Evolutionary conservation across 2,329 filamentous ascomycete species (phyloP).

Genomic region (Drechmeria coniospora): DNA sequence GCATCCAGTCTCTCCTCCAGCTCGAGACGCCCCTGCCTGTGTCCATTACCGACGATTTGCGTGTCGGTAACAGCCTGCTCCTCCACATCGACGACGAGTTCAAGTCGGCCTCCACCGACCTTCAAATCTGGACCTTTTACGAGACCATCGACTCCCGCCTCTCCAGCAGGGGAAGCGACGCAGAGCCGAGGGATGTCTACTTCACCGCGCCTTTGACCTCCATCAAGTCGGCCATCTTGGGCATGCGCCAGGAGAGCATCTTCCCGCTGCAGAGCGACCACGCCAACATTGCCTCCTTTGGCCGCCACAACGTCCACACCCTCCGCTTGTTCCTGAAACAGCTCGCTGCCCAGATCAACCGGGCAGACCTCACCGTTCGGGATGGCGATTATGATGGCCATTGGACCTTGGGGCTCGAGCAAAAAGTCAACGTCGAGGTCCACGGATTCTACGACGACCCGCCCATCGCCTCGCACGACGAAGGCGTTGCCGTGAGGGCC

Average conservation of each 20-base stretch:
- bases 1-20: constrained; percentile 36
- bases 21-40: constrained; percentile 33
- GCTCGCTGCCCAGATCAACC: constrained; percentile 15
- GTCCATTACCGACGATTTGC: constrained; percentile 33
- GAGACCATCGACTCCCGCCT: constrained; percentile 46
- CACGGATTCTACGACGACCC: constrained; percentile 44
- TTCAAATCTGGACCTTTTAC: constrained; percentile 47
- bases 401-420: constrained; percentile 31
- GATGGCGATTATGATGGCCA: constrained; percentile 15
- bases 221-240: constrained; percentile 37
- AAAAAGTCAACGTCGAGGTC: constrained; percentile 39
- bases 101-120: constrained; percentile 37
- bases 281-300: constrained; percentile 38
- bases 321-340: constrained; percentile 25
- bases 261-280: constrained; percentile 39
- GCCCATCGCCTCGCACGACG: background rate
- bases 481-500: constrained; percentile 23
- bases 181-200: constrained; percentile 26
- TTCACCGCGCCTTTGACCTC: constrained; percentile 45
- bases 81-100: constrained; percentile 38
- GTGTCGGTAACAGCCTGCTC: constrained; percentile 32
- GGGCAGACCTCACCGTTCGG: constrained; percentile 16
- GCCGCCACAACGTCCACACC: constrained; percentile 30
- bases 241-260: constrained; percentile 34
- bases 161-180: constrained; percentile 12